These are phyloP conservation scores for Ajuga chamaepitys DNA, from an alignment of 257 asterid species.

Conservation along the genomic window DNA sequence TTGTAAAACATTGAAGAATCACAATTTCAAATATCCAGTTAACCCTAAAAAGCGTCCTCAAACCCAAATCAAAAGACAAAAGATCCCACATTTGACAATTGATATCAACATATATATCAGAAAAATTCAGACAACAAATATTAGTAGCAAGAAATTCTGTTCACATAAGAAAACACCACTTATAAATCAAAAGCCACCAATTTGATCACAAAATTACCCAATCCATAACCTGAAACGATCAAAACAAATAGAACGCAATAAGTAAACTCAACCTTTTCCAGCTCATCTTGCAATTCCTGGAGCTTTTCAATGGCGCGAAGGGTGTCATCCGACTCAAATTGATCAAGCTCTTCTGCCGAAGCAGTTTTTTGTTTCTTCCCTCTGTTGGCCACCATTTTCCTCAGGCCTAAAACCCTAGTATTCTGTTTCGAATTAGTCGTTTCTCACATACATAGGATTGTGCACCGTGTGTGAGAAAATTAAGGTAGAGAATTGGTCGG, in stretches of 20 bases:
- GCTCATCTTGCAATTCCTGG: constrained; percentile 40
- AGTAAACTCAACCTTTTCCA: constrained; percentile 32
- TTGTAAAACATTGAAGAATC: not conserved
- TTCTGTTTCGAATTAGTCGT: not conserved
- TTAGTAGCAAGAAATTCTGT: not conserved
- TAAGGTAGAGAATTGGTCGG: not conserved
- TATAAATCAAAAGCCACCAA: not conserved
- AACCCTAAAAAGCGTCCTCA: not conserved
- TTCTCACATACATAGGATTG: constrained; percentile 2
- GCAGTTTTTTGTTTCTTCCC: constrained; percentile 34
- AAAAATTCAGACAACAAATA: not conserved
- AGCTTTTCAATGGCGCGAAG: constrained; percentile 34
- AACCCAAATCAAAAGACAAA: not conserved
- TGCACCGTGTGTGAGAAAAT: not conserved
- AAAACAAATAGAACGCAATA: not conserved
- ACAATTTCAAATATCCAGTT: not conserved
- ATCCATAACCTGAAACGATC: not conserved
- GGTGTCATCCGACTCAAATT: constrained; percentile 10
- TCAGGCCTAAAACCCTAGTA: constrained; percentile 9
- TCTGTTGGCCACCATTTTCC: constrained; percentile 32
- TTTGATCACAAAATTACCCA: not conserved
- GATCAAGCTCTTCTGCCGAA: constrained; percentile 22
- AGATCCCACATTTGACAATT: not conserved
- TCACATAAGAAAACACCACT: not conserved
- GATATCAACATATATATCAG: not conserved